Percentiles rank a stretch among this genome's conserved stretches.
phyloP scores from a whole-genome alignment of 768 basidiomycete genomes.

The Tremella fuciformis region DNA sequence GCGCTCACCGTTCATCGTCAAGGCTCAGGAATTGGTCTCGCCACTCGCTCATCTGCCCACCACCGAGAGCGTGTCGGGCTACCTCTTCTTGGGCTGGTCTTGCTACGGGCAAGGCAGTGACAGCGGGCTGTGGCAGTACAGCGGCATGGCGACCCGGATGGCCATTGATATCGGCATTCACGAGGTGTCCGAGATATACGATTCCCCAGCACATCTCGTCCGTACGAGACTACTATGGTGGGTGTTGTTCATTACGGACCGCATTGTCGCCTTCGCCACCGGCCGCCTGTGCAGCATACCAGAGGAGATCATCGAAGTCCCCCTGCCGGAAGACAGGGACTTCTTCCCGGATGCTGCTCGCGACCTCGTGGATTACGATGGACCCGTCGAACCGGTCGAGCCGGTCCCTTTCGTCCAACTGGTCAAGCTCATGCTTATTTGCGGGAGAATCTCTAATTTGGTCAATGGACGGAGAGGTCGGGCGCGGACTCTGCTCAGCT shows the following conservation, averaged over 20 bases:
- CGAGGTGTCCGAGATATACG: conserved; percentile 41
- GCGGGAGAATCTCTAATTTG: conserved; percentile 40
- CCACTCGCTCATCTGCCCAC: conserved; percentile 42
- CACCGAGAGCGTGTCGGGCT: conserved; percentile 36
- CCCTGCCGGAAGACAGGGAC: conserved; percentile 40
- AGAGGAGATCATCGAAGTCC: conserved; percentile 45
- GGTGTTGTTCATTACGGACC: conserved; percentile 41
- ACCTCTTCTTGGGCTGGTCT: conserved; percentile 41
- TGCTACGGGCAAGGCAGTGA: conserved; percentile 43
- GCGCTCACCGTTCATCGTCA: conserved; percentile 41
- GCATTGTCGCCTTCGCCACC: conserved; percentile 36
- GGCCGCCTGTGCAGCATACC: conserved; percentile 32
- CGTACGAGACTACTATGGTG: conserved; percentile 42
- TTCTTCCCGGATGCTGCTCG: conserved; percentile 40
- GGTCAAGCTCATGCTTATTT: conserved; percentile 44
- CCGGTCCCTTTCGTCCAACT: conserved; percentile 42
- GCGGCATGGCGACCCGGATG: conserved; percentile 43
- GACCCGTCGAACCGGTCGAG: conserved; percentile 20
- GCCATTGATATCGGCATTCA: conserved; percentile 43
- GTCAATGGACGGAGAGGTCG: conserved; percentile 35
- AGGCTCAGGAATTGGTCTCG: conserved; percentile 41
- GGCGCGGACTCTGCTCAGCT: conserved; percentile 8
- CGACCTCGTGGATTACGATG: conserved; percentile 12
- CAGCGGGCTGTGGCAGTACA: conserved; percentile 42
- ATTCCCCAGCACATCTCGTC: conserved; percentile 36